phyloP scores from a whole-genome alignment of 495 filamentous ascomycete genomes.

The Neurospora tetrasperma region DNA sequence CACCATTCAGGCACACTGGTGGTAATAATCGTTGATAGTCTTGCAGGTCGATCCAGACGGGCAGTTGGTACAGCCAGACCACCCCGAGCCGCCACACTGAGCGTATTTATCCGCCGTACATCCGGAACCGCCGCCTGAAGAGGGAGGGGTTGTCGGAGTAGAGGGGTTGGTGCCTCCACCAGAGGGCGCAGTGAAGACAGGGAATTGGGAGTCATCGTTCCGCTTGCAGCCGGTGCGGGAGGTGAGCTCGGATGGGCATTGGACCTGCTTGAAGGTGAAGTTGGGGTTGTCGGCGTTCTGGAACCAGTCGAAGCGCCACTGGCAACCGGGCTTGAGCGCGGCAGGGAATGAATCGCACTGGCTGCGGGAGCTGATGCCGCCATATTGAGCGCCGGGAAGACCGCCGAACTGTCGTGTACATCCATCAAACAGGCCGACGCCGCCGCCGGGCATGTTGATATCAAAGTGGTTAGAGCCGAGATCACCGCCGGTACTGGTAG shows the following conservation, averaged over 20 bases:
- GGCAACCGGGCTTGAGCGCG: slow-evolving; percentile 42
- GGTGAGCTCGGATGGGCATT: slow-evolving; percentile 43
- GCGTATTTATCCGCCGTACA: slow-evolving; percentile 24
- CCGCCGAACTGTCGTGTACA: slow-evolving; percentile 44
- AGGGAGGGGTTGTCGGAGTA: background rate
- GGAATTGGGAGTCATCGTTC: slow-evolving; percentile 23
- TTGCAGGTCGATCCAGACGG: slow-evolving; percentile 18
- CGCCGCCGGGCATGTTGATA: slow-evolving; percentile 47
- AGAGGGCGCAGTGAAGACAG: slow-evolving; percentile 13
- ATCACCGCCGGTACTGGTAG: slow-evolving; percentile 52
- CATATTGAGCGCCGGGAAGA: slow-evolving; percentile 45
- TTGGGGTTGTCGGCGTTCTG: slow-evolving; percentile 44
- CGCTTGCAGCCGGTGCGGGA: slow-evolving; percentile 40
- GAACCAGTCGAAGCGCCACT: slow-evolving; percentile 54
- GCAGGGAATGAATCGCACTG: slow-evolving; percentile 41
- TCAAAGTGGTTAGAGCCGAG: slow-evolving; percentile 49
- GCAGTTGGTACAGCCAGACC: slow-evolving; percentile 21
- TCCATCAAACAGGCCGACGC: slow-evolving; percentile 46
- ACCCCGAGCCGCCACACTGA: slow-evolving; percentile 32
- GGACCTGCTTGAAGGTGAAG: slow-evolving; percentile 42
- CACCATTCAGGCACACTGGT: slow-evolving; percentile 15
- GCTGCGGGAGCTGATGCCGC: slow-evolving; percentile 39
- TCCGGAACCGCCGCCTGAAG: background rate
- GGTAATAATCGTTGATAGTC: slow-evolving; percentile 18
- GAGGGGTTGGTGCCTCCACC: background rate